phyloP scores from a whole-genome alignment of 2,329 filamentous ascomycete genomes.

The Bipolaris victoriae region DNA sequence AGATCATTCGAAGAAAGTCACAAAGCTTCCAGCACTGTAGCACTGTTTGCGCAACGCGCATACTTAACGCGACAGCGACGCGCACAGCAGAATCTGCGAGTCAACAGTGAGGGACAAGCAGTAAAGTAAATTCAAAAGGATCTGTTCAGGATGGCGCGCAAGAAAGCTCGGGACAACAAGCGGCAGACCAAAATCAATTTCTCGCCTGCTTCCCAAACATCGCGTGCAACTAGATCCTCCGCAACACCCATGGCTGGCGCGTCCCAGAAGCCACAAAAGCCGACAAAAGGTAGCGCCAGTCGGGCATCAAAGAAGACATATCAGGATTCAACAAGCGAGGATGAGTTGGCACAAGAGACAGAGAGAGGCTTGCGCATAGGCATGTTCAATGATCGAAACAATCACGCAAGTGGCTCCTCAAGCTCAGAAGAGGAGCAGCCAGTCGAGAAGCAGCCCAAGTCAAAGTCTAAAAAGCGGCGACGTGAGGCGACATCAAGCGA shows the following conservation, averaged over 20 bases:
- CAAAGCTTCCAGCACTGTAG: not conserved
- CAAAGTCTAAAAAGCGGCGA: constrained; percentile 26
- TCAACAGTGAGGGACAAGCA: not conserved
- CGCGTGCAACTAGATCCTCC: constrained; percentile 35
- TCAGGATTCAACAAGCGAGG: constrained; percentile 33
- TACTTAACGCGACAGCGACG: constrained; percentile 9
- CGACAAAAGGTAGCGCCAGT: constrained; percentile 27
- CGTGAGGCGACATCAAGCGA: constrained; percentile 14
- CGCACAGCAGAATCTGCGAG: constrained; percentile 2
- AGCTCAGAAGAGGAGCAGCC: constrained; percentile 20
- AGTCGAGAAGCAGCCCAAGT: constrained; percentile 10
- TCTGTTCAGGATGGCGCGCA: constrained; percentile 31
- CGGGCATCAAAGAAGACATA: constrained; percentile 19
- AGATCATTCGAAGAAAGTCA: not conserved
- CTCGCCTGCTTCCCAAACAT: constrained; percentile 51
- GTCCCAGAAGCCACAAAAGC: constrained; percentile 13
- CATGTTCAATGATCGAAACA: constrained; percentile 36
- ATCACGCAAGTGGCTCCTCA: constrained; percentile 13
- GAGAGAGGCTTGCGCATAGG: constrained; percentile 24
- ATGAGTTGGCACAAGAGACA: constrained; percentile 27
- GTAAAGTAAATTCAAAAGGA: constrained; percentile 6
- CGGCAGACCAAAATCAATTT: constrained; percentile 54
- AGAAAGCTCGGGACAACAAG: constrained; percentile 31
- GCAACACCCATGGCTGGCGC: constrained; percentile 7
- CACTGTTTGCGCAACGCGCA: constrained; percentile 6